Conservation (phyloP, 225 moss, liverwort and hornwort genomes). For the Asterella californica region DNA sequence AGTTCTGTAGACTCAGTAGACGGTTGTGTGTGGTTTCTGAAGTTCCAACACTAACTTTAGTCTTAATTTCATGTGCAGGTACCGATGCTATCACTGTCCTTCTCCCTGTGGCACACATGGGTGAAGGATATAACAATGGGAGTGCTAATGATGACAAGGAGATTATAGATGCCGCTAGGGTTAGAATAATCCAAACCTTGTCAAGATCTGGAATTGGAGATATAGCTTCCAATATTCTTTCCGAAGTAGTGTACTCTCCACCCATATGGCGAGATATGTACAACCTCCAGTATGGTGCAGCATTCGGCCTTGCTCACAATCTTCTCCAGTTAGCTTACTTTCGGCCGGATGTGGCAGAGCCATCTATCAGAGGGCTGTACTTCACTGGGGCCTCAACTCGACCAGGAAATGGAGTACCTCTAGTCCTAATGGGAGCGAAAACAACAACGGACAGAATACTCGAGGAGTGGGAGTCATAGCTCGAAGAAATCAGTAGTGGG, state of each 20-base stretch:
- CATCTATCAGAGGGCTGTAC: slow-evolving; percentile 39
- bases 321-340: slow-evolving; percentile 48
- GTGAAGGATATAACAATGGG: slow-evolving; percentile 44
- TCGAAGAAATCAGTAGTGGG: no score
- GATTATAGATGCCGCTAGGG: slow-evolving; percentile 36
- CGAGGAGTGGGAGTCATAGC: background rate
- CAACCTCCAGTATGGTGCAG: slow-evolving; percentile 48
- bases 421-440: slow-evolving; percentile 48
- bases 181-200: slow-evolving; percentile 25
- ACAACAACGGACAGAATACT: slow-evolving; percentile 34
- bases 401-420: slow-evolving; percentile 47
- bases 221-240: slow-evolving; percentile 29
- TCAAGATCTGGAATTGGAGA: slow-evolving; percentile 33
- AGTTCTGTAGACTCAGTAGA: background rate
- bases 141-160: slow-evolving; percentile 27
- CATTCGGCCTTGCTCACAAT: slow-evolving; percentile 49
- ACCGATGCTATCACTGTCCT: slow-evolving; percentile 50
- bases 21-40: background rate
- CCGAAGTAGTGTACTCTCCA: slow-evolving; percentile 43
- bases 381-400: slow-evolving; percentile 48
- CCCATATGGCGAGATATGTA: slow-evolving; percentile 39
- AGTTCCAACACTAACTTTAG: background rate
- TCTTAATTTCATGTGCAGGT: slow-evolving; percentile 10
- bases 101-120: slow-evolving; percentile 45
- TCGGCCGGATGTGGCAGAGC: slow-evolving; percentile 44